Evolutionary conservation across 306 rosid genomes (phyloP), one percentile per base, ranked within the genome.

Genomic region (Mimosa pudica): DNA sequence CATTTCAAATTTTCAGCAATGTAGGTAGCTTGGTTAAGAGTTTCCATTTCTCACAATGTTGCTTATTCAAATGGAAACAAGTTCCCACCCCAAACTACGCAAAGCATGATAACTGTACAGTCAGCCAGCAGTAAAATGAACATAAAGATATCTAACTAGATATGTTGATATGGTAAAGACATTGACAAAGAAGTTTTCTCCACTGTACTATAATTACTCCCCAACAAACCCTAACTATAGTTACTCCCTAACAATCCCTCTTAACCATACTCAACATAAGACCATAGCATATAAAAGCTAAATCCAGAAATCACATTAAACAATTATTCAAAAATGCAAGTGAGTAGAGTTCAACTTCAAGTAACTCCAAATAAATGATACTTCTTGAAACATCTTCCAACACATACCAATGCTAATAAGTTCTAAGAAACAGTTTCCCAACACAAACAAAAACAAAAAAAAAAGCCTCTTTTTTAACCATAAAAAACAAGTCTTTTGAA

Each of bases 151-250:
- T 33, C 55, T 51, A 63, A 33, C 62, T 52, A 16, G 63, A 51
- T 17, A 16, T 33, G 76, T 16, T 24, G 17, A 4, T 9, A 35
- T 30, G 45, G 61, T 30, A 2, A 72, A 10, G 36, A 55, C 16
- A 10, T 14, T 32, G 47, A 64, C 45, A 79, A 12, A 54, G 12
- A 61, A n/a, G 66, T 24, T 48, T 54, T 17, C 74, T 42, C 52
- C 5, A 35, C 20, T 42, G 74, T 69, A 80, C 46, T 68, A 5
- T 17, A 54, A 45, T 52, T 38, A 12, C 33, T 18, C n/a, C 30
- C 24, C 8, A 14, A 76, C 46, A 80, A 85, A 86, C 89, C 89
- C 89, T 82, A 83, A 80, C 46, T 68, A 5, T 17, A 54, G 45
- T 52, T 38, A 12, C 33, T 18, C n/a, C 30, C 24, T 10, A 14